Percentiles rank a stretch among this genome's conserved stretches.
These are phyloP conservation scores for Pleurostoma richardsiae DNA, from an alignment of 2,329 filamentous ascomycete species.

Conservation along the genomic window DNA sequence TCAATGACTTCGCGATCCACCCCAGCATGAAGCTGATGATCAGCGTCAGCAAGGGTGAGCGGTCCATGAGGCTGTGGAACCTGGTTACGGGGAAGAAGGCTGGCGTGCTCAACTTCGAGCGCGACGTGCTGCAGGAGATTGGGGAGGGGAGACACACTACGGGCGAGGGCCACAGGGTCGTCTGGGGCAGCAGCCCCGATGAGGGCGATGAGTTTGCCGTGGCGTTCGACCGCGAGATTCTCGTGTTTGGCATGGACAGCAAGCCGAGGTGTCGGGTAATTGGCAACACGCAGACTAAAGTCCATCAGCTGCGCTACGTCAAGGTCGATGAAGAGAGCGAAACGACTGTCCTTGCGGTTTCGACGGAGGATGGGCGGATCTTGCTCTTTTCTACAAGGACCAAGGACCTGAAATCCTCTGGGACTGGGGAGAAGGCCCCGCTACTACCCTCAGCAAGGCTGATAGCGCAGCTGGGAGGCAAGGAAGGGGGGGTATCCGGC, in stretches of 20 bases:
- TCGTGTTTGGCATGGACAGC: constrained; percentile 86
- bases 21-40: constrained; percentile 97
- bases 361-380: constrained; percentile 86
- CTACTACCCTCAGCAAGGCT: constrained; percentile 55
- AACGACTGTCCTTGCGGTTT: constrained; percentile 61
- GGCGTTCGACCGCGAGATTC: constrained; percentile 77
- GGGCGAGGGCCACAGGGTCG: constrained; percentile 77
- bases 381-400: constrained; percentile 72
- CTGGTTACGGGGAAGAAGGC: constrained; percentile 94
- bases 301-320: constrained; percentile 78
- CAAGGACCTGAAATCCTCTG: constrained; percentile 31
- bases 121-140: constrained; percentile 65
- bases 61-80: constrained; percentile 93
- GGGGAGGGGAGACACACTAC: constrained; percentile 72
- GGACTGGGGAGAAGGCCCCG: constrained; percentile 16
- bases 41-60: constrained; percentile 83
- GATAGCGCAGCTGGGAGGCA: constrained; percentile 75
- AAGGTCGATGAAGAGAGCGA: constrained; percentile 43
- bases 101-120: constrained; percentile 80
- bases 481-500: constrained; percentile 57
- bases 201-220: constrained; percentile 80
- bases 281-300: constrained; percentile 65
- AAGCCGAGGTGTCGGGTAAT: constrained; percentile 71
- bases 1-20: constrained; percentile 94
- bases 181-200: constrained; percentile 69